These are phyloP conservation scores for Usnea hakonensis DNA, from an alignment of 495 filamentous ascomycete species.

Conservation along the genomic window DNA sequence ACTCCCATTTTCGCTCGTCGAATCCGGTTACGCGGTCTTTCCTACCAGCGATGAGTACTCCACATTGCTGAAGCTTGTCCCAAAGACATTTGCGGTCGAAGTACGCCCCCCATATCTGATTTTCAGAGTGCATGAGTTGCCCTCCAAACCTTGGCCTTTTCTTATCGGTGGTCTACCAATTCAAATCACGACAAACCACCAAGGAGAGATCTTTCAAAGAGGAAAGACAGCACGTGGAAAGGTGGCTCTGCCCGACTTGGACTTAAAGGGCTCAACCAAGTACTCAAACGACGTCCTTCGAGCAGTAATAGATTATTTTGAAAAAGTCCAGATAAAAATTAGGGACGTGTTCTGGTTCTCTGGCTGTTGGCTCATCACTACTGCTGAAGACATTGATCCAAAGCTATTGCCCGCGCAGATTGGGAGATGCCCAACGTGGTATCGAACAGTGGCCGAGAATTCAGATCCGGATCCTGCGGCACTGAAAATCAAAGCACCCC, in stretches of 20 bases:
- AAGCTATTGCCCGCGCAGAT: conserved; percentile 1
- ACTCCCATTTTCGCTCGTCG: conserved; percentile 11
- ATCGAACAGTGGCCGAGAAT: conserved; percentile 1
- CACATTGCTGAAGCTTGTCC: background rate
- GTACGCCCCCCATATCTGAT: background rate
- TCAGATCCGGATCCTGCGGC: background rate
- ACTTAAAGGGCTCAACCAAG: background rate
- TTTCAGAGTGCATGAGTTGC: background rate
- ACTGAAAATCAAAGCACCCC: background rate
- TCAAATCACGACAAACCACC: background rate
- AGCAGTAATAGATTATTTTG: background rate
- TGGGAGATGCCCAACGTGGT: background rate
- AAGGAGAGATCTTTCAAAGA: background rate
- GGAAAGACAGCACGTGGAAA: background rate
- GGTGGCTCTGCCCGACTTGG: background rate
- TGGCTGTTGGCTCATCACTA: conserved; percentile 10
- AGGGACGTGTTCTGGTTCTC: conserved; percentile 10
- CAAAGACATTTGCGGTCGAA: background rate
- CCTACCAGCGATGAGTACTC: background rate
- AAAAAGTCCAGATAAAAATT: conserved; percentile 4
- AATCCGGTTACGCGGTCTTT: background rate
- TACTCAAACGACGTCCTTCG: background rate
- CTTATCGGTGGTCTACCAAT: background rate
- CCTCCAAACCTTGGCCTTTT: background rate
- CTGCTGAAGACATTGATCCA: conserved; percentile 2